A percentile compares a stretch with the other conserved stretches of the same genome.
phyloP scores from a whole-genome alignment of 1,284 basidiomycete genomes.

The Pholiota adiposa region DNA sequence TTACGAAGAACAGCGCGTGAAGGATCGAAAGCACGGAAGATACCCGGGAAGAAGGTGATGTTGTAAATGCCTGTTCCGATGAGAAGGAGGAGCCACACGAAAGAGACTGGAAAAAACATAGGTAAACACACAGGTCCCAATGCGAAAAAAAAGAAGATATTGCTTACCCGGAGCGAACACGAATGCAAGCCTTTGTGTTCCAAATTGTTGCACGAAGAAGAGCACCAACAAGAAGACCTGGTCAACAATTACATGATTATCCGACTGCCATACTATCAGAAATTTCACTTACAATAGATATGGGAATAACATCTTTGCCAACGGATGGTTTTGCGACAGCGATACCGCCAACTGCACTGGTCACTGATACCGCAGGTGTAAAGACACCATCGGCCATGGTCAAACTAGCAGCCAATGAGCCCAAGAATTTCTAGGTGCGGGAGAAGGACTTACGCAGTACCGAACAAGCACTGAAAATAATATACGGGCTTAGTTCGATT shows the following conservation, averaged over 20 bases:
- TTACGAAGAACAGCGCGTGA: constrained; percentile 63
- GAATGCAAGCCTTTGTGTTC: constrained; percentile 54
- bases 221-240: constrained; percentile 61
- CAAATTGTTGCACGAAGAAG: constrained; percentile 63
- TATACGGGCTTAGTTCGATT: too few relatives aligned
- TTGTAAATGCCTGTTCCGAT: constrained; percentile 61
- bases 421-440: neutral
- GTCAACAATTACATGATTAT: neutral
- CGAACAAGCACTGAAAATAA: constrained; percentile 39
- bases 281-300: constrained; percentile 49
- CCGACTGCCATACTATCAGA: neutral
- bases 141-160: neutral
- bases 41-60: constrained; percentile 55
- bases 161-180: constrained; percentile 57
- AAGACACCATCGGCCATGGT: constrained; percentile 68
- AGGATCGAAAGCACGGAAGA: constrained; percentile 71
- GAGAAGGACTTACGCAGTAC: constrained; percentile 38
- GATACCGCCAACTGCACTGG: constrained; percentile 68
- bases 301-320: constrained; percentile 48
- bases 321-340: constrained; percentile 60
- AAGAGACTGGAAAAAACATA: constrained; percentile 45
- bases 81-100: constrained; percentile 60
- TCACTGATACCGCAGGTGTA: constrained; percentile 71
- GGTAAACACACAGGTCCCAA: neutral
- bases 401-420: constrained; percentile 35